Evolutionary conservation across 2,329 filamentous ascomycete species (phyloP).

Genomic region (Pestalotiopsis fici): DNA sequence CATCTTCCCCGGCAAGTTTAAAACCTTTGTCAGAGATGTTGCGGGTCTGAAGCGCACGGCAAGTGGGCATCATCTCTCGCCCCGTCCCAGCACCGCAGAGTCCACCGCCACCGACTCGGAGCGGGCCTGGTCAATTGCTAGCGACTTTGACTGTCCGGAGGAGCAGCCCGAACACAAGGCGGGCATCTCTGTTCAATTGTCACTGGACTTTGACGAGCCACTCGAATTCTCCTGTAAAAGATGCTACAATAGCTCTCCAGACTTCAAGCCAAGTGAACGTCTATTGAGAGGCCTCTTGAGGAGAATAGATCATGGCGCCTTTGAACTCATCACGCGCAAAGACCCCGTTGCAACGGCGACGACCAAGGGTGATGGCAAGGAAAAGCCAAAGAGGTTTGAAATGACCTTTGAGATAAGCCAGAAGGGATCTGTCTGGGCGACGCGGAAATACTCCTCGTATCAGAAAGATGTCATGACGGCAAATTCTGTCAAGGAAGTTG

Average conservation of each 20-base stretch:
- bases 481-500: slow-evolving; percentile 45
- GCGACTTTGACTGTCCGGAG: neutral
- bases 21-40: slow-evolving; percentile 27
- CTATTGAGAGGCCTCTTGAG: slow-evolving; percentile 50
- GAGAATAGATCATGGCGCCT: slow-evolving; percentile 51
- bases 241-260: slow-evolving; percentile 47
- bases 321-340: slow-evolving; percentile 54
- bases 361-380: slow-evolving; percentile 32
- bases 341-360: slow-evolving; percentile 48
- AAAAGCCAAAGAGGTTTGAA: slow-evolving; percentile 49
- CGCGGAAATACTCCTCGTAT: slow-evolving; percentile 50
- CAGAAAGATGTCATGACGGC: slow-evolving; percentile 47
- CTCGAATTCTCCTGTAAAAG: slow-evolving; percentile 43
- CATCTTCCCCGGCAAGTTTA: slow-evolving; percentile 23
- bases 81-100: neutral
- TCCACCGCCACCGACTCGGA: neutral
- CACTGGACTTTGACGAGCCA: slow-evolving; percentile 46
- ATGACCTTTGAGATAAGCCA: slow-evolving; percentile 47
- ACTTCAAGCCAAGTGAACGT: slow-evolving; percentile 44
- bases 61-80: slow-evolving; percentile 10
- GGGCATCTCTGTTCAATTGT: slow-evolving; percentile 42
- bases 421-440: slow-evolving; percentile 41
- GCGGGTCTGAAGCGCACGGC: slow-evolving; percentile 19
- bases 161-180: slow-evolving; percentile 10
- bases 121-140: slow-evolving; percentile 1